Evolutionary conservation across 768 basidiomycete genomes (phyloP).

Genomic region (Dentipellis fragilis): DNA sequence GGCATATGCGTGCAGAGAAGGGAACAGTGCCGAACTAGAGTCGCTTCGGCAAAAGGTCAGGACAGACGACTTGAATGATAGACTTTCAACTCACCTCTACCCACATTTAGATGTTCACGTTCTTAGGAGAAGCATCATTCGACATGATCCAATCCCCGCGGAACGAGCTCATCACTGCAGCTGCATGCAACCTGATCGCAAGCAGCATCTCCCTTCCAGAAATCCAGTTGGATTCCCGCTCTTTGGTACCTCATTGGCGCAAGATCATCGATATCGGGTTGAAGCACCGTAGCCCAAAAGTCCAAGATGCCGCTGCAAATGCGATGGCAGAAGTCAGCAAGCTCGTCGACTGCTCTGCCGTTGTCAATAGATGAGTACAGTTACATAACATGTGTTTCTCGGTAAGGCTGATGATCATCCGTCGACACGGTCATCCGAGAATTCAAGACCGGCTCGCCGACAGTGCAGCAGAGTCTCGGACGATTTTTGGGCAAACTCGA

Average conservation of each 20-base stretch:
- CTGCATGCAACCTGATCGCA: constrained; percentile 64
- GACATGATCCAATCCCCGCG: constrained; percentile 51
- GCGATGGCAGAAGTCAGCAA: constrained; percentile 64
- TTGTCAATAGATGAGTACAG: constrained; percentile 64
- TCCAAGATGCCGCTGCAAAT: constrained; percentile 69
- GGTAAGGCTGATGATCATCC: constrained; percentile 6
- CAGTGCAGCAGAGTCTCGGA: constrained; percentile 65
- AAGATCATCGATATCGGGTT: constrained; percentile 61
- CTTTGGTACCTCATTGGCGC: constrained; percentile 52
- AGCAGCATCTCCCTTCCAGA: constrained; percentile 51
- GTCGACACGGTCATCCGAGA: constrained; percentile 52
- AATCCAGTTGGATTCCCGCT: constrained; percentile 27
- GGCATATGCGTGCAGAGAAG: constrained; percentile 43
- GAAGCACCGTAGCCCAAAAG: constrained; percentile 49
- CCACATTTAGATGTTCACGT: constrained; percentile 51
- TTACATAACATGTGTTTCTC: not conserved
- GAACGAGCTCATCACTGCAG: constrained; percentile 61
- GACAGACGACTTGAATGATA: constrained; percentile 24
- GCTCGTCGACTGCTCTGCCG: constrained; percentile 51
- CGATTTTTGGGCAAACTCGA: constrained; percentile 58
- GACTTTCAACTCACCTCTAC: not conserved
- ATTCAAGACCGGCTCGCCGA: constrained; percentile 37
- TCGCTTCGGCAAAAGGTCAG: constrained; percentile 23
- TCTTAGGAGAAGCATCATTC: constrained; percentile 47
- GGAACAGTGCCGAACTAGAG: not conserved